These are phyloP conservation scores for Aspergillus viridinutans DNA, from an alignment of 2,329 filamentous ascomycete species.

Conservation along the genomic window DNA sequence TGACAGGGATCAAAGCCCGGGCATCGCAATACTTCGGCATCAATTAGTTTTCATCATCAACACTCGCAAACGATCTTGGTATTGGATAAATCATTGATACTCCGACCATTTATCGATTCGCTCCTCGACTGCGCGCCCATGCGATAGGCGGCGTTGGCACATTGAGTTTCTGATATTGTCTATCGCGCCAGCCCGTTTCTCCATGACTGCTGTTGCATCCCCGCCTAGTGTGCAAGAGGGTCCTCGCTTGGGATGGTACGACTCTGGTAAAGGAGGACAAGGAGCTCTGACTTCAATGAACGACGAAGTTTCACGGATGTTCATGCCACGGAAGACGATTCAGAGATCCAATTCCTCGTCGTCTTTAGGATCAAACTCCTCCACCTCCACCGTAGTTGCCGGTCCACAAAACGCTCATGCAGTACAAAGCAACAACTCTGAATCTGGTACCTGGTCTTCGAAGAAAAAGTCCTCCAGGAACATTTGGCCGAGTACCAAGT, in stretches of 20 bases:
- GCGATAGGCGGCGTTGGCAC: conserved; percentile 9
- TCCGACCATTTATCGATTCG: conserved; percentile 2
- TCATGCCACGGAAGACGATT: conserved; percentile 80
- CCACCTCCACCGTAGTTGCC: conserved; percentile 46
- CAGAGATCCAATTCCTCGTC: conserved; percentile 89
- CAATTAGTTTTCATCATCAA: not conserved
- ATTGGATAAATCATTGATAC: not conserved
- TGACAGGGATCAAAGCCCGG: conserved; percentile 11
- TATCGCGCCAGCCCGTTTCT: conserved; percentile 24
- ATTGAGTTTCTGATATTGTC: conserved; percentile 11
- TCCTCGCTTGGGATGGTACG: conserved; percentile 59
- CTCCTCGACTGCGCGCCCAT: conserved; percentile 8
- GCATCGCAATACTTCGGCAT: not conserved
- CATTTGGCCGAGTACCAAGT: conserved; percentile 62
- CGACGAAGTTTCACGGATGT: conserved; percentile 83
- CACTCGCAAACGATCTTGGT: not conserved
- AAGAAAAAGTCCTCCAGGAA: conserved; percentile 49
- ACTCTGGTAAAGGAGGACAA: conserved; percentile 52
- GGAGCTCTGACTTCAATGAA: conserved; percentile 68
- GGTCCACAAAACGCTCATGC: conserved; percentile 35
- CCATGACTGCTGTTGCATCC: conserved; percentile 65
- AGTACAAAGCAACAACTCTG: conserved; percentile 32
- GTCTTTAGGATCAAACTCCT: conserved; percentile 63
- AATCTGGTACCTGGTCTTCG: conserved; percentile 36
- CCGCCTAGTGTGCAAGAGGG: conserved; percentile 60